These are phyloP conservation scores for Chamaecyparis obtusa DNA, from an alignment of 75 land plant genomes.

Conservation along the genomic window DNA sequence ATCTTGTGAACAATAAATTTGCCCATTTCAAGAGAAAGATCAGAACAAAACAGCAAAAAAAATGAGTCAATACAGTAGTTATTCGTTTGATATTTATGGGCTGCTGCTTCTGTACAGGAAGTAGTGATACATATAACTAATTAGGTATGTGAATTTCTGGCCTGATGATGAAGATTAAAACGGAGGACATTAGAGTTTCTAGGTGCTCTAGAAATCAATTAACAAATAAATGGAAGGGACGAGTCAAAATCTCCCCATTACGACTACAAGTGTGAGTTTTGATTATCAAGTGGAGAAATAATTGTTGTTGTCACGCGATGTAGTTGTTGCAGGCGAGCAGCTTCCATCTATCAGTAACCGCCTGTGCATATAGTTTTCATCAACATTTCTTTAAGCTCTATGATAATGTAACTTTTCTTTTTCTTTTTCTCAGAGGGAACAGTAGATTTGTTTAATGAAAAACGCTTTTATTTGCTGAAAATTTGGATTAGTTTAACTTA, in stretches of 20 bases:
- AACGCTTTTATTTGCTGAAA: too few species aligned
- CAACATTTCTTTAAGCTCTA: background rate
- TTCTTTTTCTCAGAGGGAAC: background rate
- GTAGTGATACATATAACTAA: background rate
- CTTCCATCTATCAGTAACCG: slow-evolving; percentile 6
- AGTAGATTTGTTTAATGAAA: background rate
- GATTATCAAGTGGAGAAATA: background rate
- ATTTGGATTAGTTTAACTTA: background rate
- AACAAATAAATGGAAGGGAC: slow-evolving; percentile 1
- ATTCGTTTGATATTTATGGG: background rate
- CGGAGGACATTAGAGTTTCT: background rate
- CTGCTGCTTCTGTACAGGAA: background rate
- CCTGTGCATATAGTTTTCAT: background rate
- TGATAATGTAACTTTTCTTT: background rate
- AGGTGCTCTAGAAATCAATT: background rate
- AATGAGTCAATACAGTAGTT: background rate
- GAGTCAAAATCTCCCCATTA: background rate
- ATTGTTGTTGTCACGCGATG: background rate
- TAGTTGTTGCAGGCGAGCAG: slow-evolving; percentile 5
- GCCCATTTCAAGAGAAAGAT: background rate
- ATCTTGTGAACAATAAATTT: background rate
- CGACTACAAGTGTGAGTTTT: background rate
- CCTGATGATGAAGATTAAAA: background rate
- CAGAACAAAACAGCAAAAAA: background rate
- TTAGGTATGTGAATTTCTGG: background rate